These are phyloP conservation scores for Candida ortonii DNA, from an alignment of 805 yeast genomes.

Conservation along the genomic window DNA sequence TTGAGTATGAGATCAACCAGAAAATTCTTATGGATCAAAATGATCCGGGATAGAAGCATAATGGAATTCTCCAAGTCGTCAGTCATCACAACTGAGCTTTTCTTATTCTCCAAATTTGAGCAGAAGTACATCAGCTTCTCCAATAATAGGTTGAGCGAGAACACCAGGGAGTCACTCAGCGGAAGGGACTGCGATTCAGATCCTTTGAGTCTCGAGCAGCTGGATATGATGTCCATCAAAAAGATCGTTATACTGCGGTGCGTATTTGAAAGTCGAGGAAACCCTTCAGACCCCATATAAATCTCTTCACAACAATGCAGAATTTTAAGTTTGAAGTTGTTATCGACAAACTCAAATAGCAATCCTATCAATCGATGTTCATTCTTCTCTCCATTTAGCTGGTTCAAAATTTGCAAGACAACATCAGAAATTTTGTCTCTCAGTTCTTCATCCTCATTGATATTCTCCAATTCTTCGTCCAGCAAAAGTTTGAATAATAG, in stretches of 20 bases:
- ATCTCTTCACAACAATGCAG: slow-evolving; percentile 39
- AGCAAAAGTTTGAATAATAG: slow-evolving; percentile 35
- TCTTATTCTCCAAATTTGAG: slow-evolving; percentile 25
- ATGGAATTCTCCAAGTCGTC: slow-evolving; percentile 34
- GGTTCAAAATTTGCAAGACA: slow-evolving; percentile 12
- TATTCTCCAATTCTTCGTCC: slow-evolving; percentile 16
- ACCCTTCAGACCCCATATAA: slow-evolving; percentile 39
- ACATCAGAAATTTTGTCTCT: slow-evolving; percentile 8
- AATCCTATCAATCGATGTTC: slow-evolving; percentile 32
- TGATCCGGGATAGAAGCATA: slow-evolving; percentile 49
- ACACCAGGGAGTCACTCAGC: slow-evolving; percentile 38
- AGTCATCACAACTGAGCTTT: slow-evolving; percentile 11
- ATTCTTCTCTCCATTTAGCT: slow-evolving; percentile 10
- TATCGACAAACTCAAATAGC: slow-evolving; percentile 38
- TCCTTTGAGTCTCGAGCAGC: slow-evolving; percentile 38
- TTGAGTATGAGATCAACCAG: slow-evolving; percentile 45
- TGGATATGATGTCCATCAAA: slow-evolving; percentile 44
- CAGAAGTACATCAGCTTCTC: slow-evolving; percentile 37
- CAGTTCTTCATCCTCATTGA: slow-evolving; percentile 13
- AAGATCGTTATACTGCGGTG: slow-evolving; percentile 35
- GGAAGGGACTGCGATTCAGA: slow-evolving; percentile 16
- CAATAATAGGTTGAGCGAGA: slow-evolving; percentile 38
- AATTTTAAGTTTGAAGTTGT: slow-evolving; percentile 31
- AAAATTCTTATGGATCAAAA: slow-evolving; percentile 55
- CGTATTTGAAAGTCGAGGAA: slow-evolving; percentile 32